Percentiles rank a stretch among this genome's conserved stretches.
Evolutionary conservation across 352 stramenopile species (phyloP).

Genomic region (Thraustotheca clavata): DNA sequence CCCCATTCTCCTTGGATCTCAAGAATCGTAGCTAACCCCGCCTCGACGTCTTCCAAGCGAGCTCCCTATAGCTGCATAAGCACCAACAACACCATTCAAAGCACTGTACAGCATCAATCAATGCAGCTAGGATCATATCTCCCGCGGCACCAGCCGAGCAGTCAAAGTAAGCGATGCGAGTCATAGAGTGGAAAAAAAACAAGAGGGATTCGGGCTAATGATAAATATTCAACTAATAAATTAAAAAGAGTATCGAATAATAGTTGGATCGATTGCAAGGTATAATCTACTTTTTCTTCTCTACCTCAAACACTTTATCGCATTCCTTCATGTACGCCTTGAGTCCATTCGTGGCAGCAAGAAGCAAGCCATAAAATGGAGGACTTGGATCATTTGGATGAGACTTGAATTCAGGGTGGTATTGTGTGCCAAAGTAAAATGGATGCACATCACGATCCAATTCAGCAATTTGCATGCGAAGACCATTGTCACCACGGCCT

Average conservation of each 20-base stretch:
- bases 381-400: conserved; percentile 94
- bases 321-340: conserved; percentile 44
- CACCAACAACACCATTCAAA: not conserved
- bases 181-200: conserved; percentile 23
- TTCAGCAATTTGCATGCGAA: conserved; percentile 99
- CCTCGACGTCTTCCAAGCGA: conserved; percentile 43
- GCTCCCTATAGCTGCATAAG: conserved; percentile 35
- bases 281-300: not conserved
- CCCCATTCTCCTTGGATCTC: conserved; percentile 82
- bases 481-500: conserved; percentile 93
- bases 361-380: conserved; percentile 96
- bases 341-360: conserved; percentile 81
- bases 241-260: not conserved
- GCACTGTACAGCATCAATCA: conserved; percentile 73
- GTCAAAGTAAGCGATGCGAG: conserved; percentile 76
- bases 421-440: conserved; percentile 99
- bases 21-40: conserved; percentile 43
- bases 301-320: conserved; percentile 1
- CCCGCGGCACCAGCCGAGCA: conserved; percentile 85
- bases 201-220: conserved; percentile 21
- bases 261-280: not conserved
- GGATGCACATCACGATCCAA: conserved; percentile 92
- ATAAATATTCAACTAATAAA: conserved; percentile 11
- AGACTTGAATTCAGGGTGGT: conserved; percentile 99
- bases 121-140: conserved; percentile 85